Evolutionary conservation across 2,329 filamentous ascomycete genomes (phyloP), one percentile per base, ranked within the genome.

Genomic region (Alternaria panax): DNA sequence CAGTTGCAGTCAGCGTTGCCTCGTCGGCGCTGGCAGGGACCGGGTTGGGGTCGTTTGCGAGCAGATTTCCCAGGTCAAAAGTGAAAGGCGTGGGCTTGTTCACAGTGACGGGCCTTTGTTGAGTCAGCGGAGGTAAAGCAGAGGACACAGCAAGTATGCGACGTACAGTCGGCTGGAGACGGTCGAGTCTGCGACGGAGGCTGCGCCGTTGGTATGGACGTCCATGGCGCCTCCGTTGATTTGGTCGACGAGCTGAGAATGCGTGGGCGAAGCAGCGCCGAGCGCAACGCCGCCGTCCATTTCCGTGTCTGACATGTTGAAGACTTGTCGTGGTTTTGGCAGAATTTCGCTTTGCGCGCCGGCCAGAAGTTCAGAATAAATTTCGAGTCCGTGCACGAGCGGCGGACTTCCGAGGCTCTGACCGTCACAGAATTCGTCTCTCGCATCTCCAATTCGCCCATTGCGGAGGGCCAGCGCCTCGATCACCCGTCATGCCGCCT

Each of bases 41-140:
- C 2, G 94, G 92, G 80, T 97, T 98, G 38, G 93, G 87, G 80
- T 98, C 95, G 75, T 89, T 89, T 79, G 88, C 90, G 75, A 96
- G 86, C 54, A 98, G 89, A 75, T 96, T 88, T 68, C 93, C 90
- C 40, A 97, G 89, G 78, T 97, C 93, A 82, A 96, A 97, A 68
- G 88, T 93, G 83, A 96, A 96, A 9, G 93, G 93, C 7, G 91
- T 96, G 5, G 92, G 90, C 80, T 96, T 96, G 62, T 89, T 71
- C 48, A 81, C 77, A 16, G 62, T 73, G 27, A 76, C 62, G n/a
- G 73, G 70, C 30, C 76, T 78, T 43, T 27, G 2, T 16, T 1
- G n/a, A 8, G 48, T 55, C 40, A 52, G 34, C 7, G 46, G 48
- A 28, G 6, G 20, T 24, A 14, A 36, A 32, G 47, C 46, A 43